Percentiles rank a stretch among this genome's conserved stretches.
These are phyloP conservation scores for Trypanosoma caninum DNA, from an alignment of 208 protist species.

Conservation along the genomic window DNA sequence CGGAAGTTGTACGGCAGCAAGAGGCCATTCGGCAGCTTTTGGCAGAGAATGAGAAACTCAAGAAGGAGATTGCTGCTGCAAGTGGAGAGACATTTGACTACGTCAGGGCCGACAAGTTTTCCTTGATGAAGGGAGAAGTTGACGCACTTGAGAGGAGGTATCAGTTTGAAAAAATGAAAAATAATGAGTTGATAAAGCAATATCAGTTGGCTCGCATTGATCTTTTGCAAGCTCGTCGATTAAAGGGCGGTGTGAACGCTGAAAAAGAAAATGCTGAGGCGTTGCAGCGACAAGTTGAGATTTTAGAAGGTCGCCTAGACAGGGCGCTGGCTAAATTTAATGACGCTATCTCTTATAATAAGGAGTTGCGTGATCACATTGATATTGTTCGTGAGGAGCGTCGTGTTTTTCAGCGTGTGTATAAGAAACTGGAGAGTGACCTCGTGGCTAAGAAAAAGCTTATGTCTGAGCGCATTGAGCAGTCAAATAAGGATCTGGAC, in stretches of 20 bases:
- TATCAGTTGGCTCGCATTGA: slow-evolving; percentile 86
- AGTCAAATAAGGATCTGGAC: slow-evolving; percentile 94
- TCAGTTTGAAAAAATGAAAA: slow-evolving; percentile 91
- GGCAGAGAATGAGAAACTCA: slow-evolving; percentile 86
- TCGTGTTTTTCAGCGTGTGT: slow-evolving; percentile 96
- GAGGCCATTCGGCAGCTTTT: slow-evolving; percentile 69
- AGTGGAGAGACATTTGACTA: slow-evolving; percentile 78
- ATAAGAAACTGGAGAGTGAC: slow-evolving; percentile 95
- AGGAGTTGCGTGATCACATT: slow-evolving; percentile 94
- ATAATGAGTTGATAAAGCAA: slow-evolving; percentile 85
- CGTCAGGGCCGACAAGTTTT: slow-evolving; percentile 86
- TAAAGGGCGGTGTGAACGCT: slow-evolving; percentile 89
- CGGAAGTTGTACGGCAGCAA: slow-evolving; percentile 64
- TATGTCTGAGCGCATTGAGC: slow-evolving; percentile 95
- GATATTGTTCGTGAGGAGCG: slow-evolving; percentile 95
- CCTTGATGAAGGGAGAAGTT: slow-evolving; percentile 78
- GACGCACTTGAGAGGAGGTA: slow-evolving; percentile 85
- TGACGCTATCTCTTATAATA: slow-evolving; percentile 94
- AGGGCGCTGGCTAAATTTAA: slow-evolving; percentile 96
- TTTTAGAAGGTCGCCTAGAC: slow-evolving; percentile 95
- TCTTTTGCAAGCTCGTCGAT: slow-evolving; percentile 77
- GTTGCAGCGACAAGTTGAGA: slow-evolving; percentile 91
- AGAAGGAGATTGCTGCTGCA: slow-evolving; percentile 79
- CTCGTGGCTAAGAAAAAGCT: slow-evolving; percentile 89
- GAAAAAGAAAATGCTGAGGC: slow-evolving; percentile 88